A percentile compares a stretch with the other conserved stretches of the same genome.
Evolutionary conservation across 257 asterid genomes (phyloP).

Genomic region (Solanum stenotomum): DNA sequence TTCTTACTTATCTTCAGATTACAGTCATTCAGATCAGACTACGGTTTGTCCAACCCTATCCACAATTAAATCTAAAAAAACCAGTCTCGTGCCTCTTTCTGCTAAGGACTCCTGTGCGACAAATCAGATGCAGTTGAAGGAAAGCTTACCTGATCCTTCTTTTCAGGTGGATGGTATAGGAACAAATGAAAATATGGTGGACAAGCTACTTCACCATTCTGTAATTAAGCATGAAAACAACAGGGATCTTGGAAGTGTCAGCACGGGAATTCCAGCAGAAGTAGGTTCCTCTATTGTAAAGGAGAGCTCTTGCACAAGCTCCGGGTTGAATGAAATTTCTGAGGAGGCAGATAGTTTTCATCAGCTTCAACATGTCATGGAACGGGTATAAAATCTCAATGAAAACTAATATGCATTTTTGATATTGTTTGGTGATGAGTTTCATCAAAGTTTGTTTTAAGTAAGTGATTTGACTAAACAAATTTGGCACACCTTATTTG

Average conservation of each 20-base stretch:
- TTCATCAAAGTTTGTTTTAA: not conserved
- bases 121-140: constrained; percentile 23
- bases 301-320: constrained; percentile 29
- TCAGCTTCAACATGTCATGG: constrained; percentile 66
- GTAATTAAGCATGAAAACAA: constrained; percentile 28
- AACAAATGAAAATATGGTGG: constrained; percentile 19
- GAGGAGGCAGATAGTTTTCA: constrained; percentile 46
- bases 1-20: constrained; percentile 12
- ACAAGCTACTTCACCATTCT: constrained; percentile 16
- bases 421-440: not conserved
- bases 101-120: constrained; percentile 38
- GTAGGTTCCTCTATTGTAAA: constrained; percentile 38
- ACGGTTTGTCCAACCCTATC: constrained; percentile 26
- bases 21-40: constrained; percentile 17
- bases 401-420: not conserved
- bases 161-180: constrained; percentile 21
- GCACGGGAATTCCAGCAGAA: constrained; percentile 26
- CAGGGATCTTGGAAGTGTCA: constrained; percentile 24
- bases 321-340: constrained; percentile 35
- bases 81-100: constrained; percentile 26
- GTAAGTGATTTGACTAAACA: not conserved
- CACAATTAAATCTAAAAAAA: constrained; percentile 32
- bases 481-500: not conserved
- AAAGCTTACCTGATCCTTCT: constrained; percentile 18
- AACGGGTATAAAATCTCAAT: constrained; percentile 45